A percentile compares a stretch with the other conserved stretches of the same genome.
Evolutionary conservation across 2,329 filamentous ascomycete genomes (phyloP).

Genomic region (Diaporthe eres): DNA sequence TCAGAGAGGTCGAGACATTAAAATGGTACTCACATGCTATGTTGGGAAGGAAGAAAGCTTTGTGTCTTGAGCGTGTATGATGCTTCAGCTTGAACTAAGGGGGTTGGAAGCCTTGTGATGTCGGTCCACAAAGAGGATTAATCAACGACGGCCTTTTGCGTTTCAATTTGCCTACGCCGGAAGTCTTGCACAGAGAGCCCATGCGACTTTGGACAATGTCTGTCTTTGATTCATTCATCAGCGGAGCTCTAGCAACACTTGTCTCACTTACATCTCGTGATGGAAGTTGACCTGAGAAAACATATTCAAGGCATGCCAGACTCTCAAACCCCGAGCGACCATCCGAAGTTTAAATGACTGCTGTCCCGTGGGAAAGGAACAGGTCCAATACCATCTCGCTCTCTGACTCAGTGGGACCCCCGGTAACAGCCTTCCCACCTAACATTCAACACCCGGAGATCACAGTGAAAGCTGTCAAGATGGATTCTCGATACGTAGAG

Average conservation of each 20-base stretch:
- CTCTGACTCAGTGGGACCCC: background rate
- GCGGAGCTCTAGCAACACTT: background rate
- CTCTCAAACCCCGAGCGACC: background rate
- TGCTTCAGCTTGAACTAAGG: background rate
- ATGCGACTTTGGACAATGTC: background rate
- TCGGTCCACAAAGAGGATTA: constrained; percentile 1
- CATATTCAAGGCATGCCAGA: background rate
- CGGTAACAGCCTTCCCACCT: background rate
- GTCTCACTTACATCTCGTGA: background rate
- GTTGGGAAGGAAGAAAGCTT: background rate
- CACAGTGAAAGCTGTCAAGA: background rate
- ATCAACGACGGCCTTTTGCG: background rate
- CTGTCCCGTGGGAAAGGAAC: background rate
- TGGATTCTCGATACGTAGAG: background rate
- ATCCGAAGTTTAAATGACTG: background rate
- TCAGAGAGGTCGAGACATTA: constrained; percentile 12
- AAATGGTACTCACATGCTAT: background rate
- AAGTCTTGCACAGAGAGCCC: background rate
- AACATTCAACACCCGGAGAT: background rate
- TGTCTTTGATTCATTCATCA: constrained; percentile 8
- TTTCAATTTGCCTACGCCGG: background rate
- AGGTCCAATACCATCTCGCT: background rate
- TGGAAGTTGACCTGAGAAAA: background rate
- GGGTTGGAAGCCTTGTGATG: background rate
- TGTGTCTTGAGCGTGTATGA: background rate